A percentile compares a stretch with the other conserved stretches of the same genome.
Evolutionary conservation across 2,329 filamentous ascomycete species (phyloP).

Genomic region (Clonostachys solani): DNA sequence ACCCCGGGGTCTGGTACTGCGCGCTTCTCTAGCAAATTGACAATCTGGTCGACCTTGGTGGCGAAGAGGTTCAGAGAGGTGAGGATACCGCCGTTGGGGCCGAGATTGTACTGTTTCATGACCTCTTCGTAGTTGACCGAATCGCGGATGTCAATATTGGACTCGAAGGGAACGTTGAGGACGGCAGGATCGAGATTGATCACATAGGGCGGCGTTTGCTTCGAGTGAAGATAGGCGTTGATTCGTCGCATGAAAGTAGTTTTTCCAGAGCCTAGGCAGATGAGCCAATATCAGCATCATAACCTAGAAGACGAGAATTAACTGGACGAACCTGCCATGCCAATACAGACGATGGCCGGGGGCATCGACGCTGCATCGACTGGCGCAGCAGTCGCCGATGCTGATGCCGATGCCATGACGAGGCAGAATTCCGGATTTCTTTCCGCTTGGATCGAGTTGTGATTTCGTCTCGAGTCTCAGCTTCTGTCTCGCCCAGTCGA

Average conservation of each 20-base stretch:
- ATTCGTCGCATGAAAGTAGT: conserved; percentile 99
- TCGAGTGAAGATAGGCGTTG: conserved; percentile 83
- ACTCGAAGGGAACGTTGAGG: conserved; percentile 86
- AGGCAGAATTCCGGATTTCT: too few relatives aligned
- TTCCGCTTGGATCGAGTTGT: too few relatives aligned
- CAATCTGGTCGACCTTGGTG: conserved; percentile 96
- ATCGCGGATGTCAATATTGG: conserved; percentile 98
- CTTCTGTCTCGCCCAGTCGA: too few relatives aligned
- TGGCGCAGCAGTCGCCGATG: background rate
- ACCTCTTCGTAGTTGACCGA: conserved; percentile 99
- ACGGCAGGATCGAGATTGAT: conserved; percentile 97
- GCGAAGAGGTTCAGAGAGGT: conserved; percentile 95
- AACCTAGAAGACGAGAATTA: background rate
- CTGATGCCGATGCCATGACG: background rate
- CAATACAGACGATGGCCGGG: conserved; percentile 85
- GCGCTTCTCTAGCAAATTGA: conserved; percentile 85
- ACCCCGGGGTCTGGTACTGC: conserved; percentile 59
- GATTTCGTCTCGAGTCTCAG: too few relatives aligned
- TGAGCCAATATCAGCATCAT: conserved; percentile 1
- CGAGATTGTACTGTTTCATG: conserved; percentile 98
- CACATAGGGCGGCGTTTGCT: conserved; percentile 83
- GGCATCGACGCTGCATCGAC: conserved; percentile 38
- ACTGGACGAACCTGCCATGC: conserved; percentile 75
- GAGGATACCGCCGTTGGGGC: conserved; percentile 93
- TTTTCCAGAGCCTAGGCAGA: conserved; percentile 74